These are phyloP conservation scores for Alternaria brassicae DNA, from an alignment of 2,329 filamentous ascomycete genomes.

Conservation along the genomic window DNA sequence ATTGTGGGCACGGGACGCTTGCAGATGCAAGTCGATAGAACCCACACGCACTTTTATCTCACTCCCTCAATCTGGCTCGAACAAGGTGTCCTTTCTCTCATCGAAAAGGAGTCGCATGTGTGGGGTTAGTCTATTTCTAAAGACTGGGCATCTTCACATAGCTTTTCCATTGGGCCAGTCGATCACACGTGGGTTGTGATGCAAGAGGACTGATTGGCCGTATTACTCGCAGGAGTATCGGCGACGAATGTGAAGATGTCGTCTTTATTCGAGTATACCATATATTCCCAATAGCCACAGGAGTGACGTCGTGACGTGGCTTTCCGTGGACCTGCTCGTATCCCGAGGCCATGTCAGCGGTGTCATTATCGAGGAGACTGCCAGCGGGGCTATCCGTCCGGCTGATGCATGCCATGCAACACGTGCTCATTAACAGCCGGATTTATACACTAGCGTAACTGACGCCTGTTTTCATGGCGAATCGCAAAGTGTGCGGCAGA, in stretches of 20 bases:
- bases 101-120: background rate
- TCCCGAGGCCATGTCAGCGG: slow-evolving; percentile 20
- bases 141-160: slow-evolving; percentile 1
- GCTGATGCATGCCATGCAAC: slow-evolving; percentile 13
- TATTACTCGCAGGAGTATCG: background rate
- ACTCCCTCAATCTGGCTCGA: background rate
- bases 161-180: background rate
- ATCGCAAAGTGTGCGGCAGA: background rate
- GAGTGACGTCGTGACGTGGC: slow-evolving; percentile 5
- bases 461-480: slow-evolving; percentile 1
- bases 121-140: background rate
- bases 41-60: background rate
- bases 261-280: background rate
- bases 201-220: background rate
- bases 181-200: background rate
- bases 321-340: background rate
- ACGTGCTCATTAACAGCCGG: slow-evolving; percentile 6
- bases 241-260: background rate
- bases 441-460: slow-evolving; percentile 3
- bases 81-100: background rate
- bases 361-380: slow-evolving; percentile 12
- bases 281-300: background rate
- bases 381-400: slow-evolving; percentile 19
- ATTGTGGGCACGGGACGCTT: background rate
- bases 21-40: slow-evolving; percentile 1